phyloP scores from a whole-genome alignment of 1,284 basidiomycete genomes.

The Leccinum subfulvum region DNA sequence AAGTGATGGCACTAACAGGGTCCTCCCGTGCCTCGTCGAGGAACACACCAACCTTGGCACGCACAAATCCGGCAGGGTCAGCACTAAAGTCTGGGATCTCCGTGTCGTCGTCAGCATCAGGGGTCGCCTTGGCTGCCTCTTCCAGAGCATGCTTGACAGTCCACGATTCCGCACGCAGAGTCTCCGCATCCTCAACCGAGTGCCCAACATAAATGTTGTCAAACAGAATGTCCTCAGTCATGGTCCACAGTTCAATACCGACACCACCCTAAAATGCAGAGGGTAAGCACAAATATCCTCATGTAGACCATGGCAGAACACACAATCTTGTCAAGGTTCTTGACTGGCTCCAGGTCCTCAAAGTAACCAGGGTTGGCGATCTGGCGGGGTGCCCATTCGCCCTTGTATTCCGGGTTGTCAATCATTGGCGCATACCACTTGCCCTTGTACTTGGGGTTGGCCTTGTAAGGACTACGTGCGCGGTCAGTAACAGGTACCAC shows the following conservation, averaged over 20 bases:
- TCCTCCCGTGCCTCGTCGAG: conserved; percentile 71
- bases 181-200: conserved; percentile 79
- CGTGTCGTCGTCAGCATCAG: conserved; percentile 45
- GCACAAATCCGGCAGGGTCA: conserved; percentile 78
- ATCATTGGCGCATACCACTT: conserved; percentile 94
- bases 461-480: conserved; percentile 68
- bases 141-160: conserved; percentile 79
- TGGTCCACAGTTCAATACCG: conserved; percentile 97
- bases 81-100: conserved; percentile 60
- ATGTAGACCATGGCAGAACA: conserved; percentile 27
- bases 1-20: conserved; percentile 74
- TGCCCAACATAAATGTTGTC: conserved; percentile 94
- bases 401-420: conserved; percentile 97
- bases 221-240: conserved; percentile 97
- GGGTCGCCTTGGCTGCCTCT: conserved; percentile 45
- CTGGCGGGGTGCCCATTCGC: conserved; percentile 89
- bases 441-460: conserved; percentile 93
- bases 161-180: conserved; percentile 81
- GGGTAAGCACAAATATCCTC: conserved; percentile 6
- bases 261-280: conserved; percentile 68
- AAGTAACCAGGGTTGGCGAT: conserved; percentile 93
- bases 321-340: conserved; percentile 81
- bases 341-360: conserved; percentile 84
- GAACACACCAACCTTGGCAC: conserved; percentile 72
- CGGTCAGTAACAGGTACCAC: conserved; percentile 12